Conservation (phyloP, 2,329 filamentous ascomycete genomes). For the Fusarium tricinctum region DNA sequence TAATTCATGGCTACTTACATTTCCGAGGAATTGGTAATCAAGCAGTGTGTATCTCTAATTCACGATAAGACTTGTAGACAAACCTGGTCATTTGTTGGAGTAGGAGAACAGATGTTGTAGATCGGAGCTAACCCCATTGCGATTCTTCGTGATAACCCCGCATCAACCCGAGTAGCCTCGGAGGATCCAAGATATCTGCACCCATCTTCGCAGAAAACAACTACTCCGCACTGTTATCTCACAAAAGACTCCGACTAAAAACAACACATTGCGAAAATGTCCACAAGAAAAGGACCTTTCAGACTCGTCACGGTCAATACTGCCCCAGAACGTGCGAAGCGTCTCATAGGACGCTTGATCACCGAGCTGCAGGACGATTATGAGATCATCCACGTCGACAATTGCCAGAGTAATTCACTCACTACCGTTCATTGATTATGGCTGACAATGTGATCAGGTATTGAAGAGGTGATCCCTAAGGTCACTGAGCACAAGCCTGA, state of each 20-base stretch:
- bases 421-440: accelerated
- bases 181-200: too few relatives aligned
- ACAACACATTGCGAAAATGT: background rate
- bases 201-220: background rate
- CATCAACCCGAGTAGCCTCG: background rate
- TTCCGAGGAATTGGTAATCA: too few relatives aligned
- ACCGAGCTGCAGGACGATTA: conserved; percentile 13
- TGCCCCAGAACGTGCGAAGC: conserved; percentile 18
- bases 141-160: background rate
- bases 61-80: background rate
- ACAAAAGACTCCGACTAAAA: accelerated
- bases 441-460: background rate
- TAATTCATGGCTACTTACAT: background rate
- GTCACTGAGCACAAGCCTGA: conserved; percentile 17
- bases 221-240: background rate
- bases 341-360: conserved; percentile 19
- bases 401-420: background rate
- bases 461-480: conserved; percentile 23
- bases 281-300: conserved; percentile 12
- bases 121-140: background rate
- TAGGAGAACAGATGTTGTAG: background rate
- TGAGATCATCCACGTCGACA: conserved; percentile 19
- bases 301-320: conserved; percentile 19
- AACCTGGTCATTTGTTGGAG: background rate
- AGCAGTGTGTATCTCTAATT: background rate